phyloP scores from a whole-genome alignment of 495 filamentous ascomycete genomes.

The Staphylotrichum tortipilum region DNA sequence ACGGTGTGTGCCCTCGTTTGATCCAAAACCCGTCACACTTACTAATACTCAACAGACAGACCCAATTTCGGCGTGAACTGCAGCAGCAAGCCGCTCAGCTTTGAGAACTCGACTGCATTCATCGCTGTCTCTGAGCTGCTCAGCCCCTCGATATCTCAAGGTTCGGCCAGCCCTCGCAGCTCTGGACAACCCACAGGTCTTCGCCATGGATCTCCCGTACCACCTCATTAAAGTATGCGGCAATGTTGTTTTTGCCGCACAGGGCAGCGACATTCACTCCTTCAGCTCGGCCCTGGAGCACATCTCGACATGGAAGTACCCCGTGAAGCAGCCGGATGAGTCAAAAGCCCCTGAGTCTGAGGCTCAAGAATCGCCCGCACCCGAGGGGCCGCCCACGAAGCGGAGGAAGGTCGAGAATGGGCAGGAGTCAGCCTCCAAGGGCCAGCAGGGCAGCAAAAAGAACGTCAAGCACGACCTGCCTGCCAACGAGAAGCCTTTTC shows the following conservation, averaged over 20 bases:
- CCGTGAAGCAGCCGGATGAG: slow-evolving; percentile 10
- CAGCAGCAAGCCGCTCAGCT: no score
- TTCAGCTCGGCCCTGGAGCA: slow-evolving; percentile 28
- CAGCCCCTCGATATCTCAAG: no score
- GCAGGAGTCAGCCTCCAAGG: slow-evolving; percentile 5
- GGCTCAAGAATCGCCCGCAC: slow-evolving; percentile 9
- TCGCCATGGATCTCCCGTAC: slow-evolving; percentile 31
- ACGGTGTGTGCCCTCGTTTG: no score
- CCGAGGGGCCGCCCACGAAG: slow-evolving; percentile 27
- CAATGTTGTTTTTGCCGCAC: slow-evolving; percentile 34
- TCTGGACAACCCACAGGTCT: neutral
- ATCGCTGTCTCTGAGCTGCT: no score
- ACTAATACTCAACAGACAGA: no score
- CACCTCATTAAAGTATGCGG: slow-evolving; percentile 34
- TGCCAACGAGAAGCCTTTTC: slow-evolving; percentile 24
- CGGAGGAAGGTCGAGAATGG: slow-evolving; percentile 17
- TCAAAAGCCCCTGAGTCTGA: slow-evolving; percentile 1
- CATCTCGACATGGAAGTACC: slow-evolving; percentile 36
- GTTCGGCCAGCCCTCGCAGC: no score
- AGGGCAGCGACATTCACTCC: slow-evolving; percentile 32
- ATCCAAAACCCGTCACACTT: no score
- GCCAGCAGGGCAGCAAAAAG: slow-evolving; percentile 9
- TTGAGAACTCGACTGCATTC: no score
- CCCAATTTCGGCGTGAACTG: no score
- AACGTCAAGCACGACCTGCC: slow-evolving; percentile 5